Evolutionary conservation across 805 yeast genomes (phyloP).

Genomic region (Spathaspora gorwiae): DNA sequence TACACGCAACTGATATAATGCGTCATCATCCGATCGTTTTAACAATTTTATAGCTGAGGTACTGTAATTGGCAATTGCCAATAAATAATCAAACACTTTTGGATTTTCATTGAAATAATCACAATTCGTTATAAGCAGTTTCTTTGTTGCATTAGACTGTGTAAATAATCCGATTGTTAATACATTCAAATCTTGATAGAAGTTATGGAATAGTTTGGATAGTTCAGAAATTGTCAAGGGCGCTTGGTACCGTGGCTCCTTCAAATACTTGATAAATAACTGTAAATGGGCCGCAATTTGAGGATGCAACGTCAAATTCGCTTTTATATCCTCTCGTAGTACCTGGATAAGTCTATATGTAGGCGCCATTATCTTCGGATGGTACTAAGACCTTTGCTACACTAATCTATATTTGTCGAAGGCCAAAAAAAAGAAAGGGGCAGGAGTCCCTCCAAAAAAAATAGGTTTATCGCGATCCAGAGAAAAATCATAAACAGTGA

Average conservation of each 20-base stretch:
- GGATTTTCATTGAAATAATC: conserved; percentile 25
- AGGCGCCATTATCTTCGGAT: conserved; percentile 1
- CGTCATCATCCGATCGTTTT: conserved; percentile 32
- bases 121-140: conserved; percentile 30
- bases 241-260: conserved; percentile 40
- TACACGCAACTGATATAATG: conserved; percentile 34
- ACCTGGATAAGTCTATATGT: conserved; percentile 10
- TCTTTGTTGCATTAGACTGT: conserved; percentile 35
- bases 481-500: neutral
- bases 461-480: neutral
- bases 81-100: conserved; percentile 31
- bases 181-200: conserved; percentile 36
- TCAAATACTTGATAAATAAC: conserved; percentile 29
- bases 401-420: too few species aligned
- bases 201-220: conserved; percentile 27
- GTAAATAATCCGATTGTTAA: conserved; percentile 29
- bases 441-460: too few species aligned
- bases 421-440: too few species aligned
- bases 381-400: too few species aligned
- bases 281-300: conserved; percentile 22
- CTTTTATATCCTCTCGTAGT: conserved; percentile 21
- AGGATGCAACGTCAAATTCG: conserved; percentile 19
- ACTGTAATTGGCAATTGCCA: conserved; percentile 39
- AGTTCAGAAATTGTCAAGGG: conserved; percentile 36
- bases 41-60: conserved; percentile 31